These are phyloP conservation scores for Penicillium coffeae DNA, from an alignment of 495 filamentous ascomycete genomes.

Conservation along the genomic window DNA sequence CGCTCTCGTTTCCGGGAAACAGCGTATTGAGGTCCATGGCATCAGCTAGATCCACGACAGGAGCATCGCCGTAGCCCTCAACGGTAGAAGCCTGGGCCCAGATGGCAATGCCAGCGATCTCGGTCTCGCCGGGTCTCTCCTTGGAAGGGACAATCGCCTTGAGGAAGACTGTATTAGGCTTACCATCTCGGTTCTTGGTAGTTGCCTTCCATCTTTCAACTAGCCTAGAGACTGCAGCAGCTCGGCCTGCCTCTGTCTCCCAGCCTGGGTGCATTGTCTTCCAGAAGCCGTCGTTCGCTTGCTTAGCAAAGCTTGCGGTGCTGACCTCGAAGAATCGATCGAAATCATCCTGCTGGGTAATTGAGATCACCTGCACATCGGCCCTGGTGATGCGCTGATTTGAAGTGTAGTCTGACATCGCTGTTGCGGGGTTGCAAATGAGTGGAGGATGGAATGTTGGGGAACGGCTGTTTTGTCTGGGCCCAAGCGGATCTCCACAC, in stretches of 20 bases:
- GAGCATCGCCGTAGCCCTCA: constrained; percentile 32
- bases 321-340: neutral
- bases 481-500: too few relatives aligned
- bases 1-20: constrained; percentile 31
- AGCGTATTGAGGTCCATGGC: constrained; percentile 24
- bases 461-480: neutral
- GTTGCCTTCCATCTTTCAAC: constrained; percentile 27
- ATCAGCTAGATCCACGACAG: constrained; percentile 17
- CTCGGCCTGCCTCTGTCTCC: constrained; percentile 33
- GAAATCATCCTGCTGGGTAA: neutral
- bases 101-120: constrained; percentile 38
- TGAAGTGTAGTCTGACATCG: neutral
- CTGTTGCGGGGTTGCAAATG: neutral
- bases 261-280: constrained; percentile 39
- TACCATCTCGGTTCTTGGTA: constrained; percentile 26
- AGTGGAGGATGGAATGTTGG: neutral
- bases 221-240: constrained; percentile 21
- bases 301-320: constrained; percentile 1
- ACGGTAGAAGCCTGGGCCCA: constrained; percentile 33
- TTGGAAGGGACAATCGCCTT: constrained; percentile 35
- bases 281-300: constrained; percentile 40
- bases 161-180: constrained; percentile 40
- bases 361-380: neutral
- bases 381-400: neutral
- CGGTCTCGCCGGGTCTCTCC: constrained; percentile 5